These are phyloP conservation scores for Wickerhamiella qilinensis DNA, from an alignment of 805 yeast genomes.

Conservation along the genomic window DNA sequence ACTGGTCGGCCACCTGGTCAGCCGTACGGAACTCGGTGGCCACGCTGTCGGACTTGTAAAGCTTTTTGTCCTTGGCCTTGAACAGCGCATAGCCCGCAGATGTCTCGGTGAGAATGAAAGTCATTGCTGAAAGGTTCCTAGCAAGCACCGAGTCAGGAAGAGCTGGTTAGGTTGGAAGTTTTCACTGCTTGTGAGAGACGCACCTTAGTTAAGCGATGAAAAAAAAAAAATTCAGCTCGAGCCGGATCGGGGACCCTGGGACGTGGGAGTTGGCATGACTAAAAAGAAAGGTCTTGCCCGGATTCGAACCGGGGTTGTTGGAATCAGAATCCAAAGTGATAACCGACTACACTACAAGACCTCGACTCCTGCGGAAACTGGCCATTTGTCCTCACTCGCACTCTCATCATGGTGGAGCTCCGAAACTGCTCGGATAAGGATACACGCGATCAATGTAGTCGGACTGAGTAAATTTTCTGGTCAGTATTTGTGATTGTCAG, in stretches of 20 bases:
- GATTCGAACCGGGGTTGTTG: slow-evolving; percentile 25
- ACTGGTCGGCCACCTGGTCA: slow-evolving; percentile 73
- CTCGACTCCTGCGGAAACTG: no score
- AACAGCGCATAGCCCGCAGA: slow-evolving; percentile 97
- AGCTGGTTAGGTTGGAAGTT: not conserved
- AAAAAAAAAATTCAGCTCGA: not conserved
- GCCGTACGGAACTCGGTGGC: slow-evolving; percentile 65
- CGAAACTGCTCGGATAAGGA: no score
- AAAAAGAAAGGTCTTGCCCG: slow-evolving; percentile 8
- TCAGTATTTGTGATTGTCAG: no score
- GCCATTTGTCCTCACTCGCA: no score
- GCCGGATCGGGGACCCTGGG: not conserved
- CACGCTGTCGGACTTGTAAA: slow-evolving; percentile 66
- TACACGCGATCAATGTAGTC: no score
- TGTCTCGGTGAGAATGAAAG: slow-evolving; percentile 72
- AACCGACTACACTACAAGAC: slow-evolving; percentile 15
- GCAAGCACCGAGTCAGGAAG: no score
- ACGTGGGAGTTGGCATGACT: no score
- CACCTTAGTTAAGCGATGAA: not conserved
- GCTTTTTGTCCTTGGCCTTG: slow-evolving; percentile 94
- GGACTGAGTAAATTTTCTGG: no score
- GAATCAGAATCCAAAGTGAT: slow-evolving; percentile 21
- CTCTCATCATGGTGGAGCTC: no score
- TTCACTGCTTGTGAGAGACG: not conserved
- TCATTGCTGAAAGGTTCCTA: slow-evolving; percentile 18